Base-by-base conservation (phyloP, 257 asterid species). In the Anisodus tanguticus region DNA sequence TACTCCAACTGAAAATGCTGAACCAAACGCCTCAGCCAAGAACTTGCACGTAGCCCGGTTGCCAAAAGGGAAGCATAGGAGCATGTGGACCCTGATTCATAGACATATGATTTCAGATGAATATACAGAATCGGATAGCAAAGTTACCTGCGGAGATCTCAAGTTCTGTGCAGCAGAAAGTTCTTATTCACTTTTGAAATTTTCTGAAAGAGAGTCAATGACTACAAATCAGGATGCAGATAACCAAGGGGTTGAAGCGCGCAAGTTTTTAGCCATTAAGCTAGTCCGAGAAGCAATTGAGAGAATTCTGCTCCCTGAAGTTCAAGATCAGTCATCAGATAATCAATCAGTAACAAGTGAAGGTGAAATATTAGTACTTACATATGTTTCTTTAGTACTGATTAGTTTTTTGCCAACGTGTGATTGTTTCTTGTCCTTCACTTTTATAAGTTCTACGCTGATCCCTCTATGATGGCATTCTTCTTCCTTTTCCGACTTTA, bases 231-330 rank as follows among this genome's bases (percentile, higher is more conserved):
- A 83, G 64, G 92, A 90, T 13, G 43, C 88, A 8, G 89, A 85
- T 45, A 89, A 80, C 77, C 90, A 84, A 86, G 98, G 92, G 19
- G 86, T 80, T 63, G 98, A 93, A 87, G 55, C 83, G 47, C 91
- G 91, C 7, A 97, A 95, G 84, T 12, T 93, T 79, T 86, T 91
- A 35, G 98, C 98, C 4, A 89, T 92, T 74, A 93, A 93, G 93
- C 91, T 97, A 69, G 99, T 97, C 4, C 88, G 97, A 54, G 97
- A 97, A 86, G 98, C 98, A 6, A 91, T 97, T 6, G 98, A 95
- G 92, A 97, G 91, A 91, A 93, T 97, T 91, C 98, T 95, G 85
- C 95, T 93, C 62, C 96, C 98, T 6, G 98, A 95, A 83, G 92
- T 95, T 87, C 98, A 93, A 82, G 99, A 95, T 80, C 97, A 91